Conservation (phyloP, 331 rosid genomes). For the Quercus tomentella region DNA sequence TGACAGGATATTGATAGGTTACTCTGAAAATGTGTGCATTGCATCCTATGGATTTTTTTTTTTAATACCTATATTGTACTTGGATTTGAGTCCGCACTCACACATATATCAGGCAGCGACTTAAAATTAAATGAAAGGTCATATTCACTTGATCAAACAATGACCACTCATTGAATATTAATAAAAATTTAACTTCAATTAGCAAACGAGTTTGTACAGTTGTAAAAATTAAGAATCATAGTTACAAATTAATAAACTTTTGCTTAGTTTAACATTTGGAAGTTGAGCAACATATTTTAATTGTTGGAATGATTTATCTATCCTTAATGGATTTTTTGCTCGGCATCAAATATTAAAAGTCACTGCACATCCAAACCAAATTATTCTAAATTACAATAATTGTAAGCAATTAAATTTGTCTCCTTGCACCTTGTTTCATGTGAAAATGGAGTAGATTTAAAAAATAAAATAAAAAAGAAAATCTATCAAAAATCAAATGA, state of each 20-base stretch:
- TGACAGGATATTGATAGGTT: neutral
- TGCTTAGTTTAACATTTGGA: neutral
- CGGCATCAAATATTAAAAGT: neutral
- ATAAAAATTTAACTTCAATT: neutral
- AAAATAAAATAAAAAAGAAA: no score
- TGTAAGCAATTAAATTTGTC: neutral
- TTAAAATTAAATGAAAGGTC: slow-evolving; percentile 4
- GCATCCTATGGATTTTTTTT: neutral
- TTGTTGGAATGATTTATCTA: neutral
- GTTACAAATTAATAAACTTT: neutral
- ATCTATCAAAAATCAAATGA: neutral
- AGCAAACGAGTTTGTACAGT: neutral
- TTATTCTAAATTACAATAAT: neutral
- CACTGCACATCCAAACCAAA: neutral
- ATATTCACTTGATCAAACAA: neutral
- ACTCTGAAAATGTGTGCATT: neutral
- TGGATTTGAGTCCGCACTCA: neutral
- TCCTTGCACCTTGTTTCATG: neutral
- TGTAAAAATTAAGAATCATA: neutral
- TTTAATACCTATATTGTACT: no score
- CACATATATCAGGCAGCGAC: neutral
- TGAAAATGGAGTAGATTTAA: neutral
- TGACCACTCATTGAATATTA: neutral
- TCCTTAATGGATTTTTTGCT: neutral
- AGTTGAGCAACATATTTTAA: neutral